phyloP scores from a whole-genome alignment of 495 filamentous ascomycete species.

The Jackrogersella minutella region DNA sequence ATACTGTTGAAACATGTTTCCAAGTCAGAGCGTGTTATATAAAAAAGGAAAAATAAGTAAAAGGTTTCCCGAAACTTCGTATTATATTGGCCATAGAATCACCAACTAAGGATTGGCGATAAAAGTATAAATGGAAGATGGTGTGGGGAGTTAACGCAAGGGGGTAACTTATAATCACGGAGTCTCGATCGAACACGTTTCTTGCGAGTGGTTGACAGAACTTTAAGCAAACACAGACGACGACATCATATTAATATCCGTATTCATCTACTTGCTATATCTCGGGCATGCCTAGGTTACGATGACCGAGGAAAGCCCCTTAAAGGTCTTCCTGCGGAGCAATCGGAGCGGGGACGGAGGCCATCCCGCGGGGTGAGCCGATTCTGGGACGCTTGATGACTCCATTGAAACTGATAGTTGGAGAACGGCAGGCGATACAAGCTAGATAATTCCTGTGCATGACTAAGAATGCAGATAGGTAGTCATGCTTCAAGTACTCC shows the following conservation, averaged over 20 bases:
- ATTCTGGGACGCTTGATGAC: constrained; percentile 4
- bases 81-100: neutral
- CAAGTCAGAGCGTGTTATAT: neutral
- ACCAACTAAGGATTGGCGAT: neutral
- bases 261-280: neutral
- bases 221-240: constrained; percentile 6
- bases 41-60: neutral
- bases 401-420: constrained; percentile 16
- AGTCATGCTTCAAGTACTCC: neutral
- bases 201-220: constrained; percentile 25
- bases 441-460: constrained; percentile 22
- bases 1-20: constrained; percentile 40
- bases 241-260: neutral
- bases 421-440: constrained; percentile 3
- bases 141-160: neutral
- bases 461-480: constrained; percentile 18
- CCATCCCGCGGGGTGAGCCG: constrained; percentile 23
- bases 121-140: neutral
- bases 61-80: neutral
- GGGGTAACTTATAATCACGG: neutral
- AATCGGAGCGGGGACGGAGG: constrained; percentile 25
- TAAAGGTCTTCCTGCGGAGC: constrained; percentile 52
- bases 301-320: constrained; percentile 55
- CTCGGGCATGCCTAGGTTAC: neutral
- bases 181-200: constrained; percentile 34